Evolutionary conservation across 1,284 basidiomycete species (phyloP), one percentile per base, ranked within the genome.

Genomic region (Meira miltonrushii): DNA sequence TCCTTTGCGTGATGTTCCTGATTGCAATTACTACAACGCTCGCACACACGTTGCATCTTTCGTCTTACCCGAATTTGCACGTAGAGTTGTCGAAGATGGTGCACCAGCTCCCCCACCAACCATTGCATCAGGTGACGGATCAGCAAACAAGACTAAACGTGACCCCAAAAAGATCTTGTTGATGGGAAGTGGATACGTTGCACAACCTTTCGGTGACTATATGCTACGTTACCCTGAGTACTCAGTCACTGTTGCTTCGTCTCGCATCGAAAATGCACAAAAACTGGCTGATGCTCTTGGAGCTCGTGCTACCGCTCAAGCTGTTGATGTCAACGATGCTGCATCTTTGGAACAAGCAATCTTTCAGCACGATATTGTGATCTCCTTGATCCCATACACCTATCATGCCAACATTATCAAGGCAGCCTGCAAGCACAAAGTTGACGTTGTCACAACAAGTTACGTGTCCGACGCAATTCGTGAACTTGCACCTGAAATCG

Each of bases 301-400:
- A 4, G 83, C 37, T 12, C 85, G 87, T 64, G 86, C 88, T 12
- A 81, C 80, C 2, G 87, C 87, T 12, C 83, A 89, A 68, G 87
- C 90, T 17, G 84, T 98, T 63, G 92, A 98, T 77, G 93, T 93
- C 54, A 84, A 83, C 72, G 82, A 88, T 69, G 79, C 85, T 39
- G 81, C 83, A 15, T 88, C 86, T 4, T 87, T 98, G 51, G 89
- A 92, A 70, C 82, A 83, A 41, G 86, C 87, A 51, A 84, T 99
- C 64, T 88, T 88, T 48, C 87, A 85, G 54, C 87, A 92, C 80
- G 92, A 98, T 80, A 84, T 97, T 60, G 92, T 98, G 78, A 89
- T 98, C 76, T 95, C 91, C 39, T 86, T 98, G 76, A 92, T 99
- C 67, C 95, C 95, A 8, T 98, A 97, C 84, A 92, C 87, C 59